These are phyloP conservation scores for Candida insectorum DNA, from an alignment of 805 yeast genomes.

Conservation along the genomic window DNA sequence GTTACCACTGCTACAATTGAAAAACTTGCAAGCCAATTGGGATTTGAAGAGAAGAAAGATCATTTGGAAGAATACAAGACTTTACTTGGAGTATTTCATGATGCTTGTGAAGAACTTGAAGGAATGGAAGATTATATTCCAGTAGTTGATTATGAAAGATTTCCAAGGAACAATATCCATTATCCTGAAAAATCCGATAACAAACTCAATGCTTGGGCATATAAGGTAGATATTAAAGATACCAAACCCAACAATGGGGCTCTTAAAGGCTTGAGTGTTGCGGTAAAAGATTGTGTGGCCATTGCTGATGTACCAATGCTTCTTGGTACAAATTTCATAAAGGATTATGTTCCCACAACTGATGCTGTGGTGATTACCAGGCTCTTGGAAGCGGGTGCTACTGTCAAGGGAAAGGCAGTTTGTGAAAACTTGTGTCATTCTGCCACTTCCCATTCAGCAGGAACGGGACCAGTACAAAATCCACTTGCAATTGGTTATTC, in stretches of 20 bases:
- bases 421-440: conserved; percentile 35
- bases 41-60: conserved; percentile 15
- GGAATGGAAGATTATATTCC: conserved; percentile 28
- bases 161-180: conserved; percentile 26
- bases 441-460: conserved; percentile 29
- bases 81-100: conserved; percentile 23
- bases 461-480: conserved; percentile 16
- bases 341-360: conserved; percentile 27
- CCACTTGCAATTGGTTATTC: conserved; percentile 10
- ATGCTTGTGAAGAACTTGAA: conserved; percentile 18
- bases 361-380: conserved; percentile 37
- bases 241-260: conserved; percentile 12
- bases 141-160: conserved; percentile 23
- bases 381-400: conserved; percentile 31
- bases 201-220: conserved; percentile 31
- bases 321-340: conserved; percentile 31
- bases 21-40: conserved; percentile 19
- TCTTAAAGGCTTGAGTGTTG: conserved; percentile 24
- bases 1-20: conserved; percentile 19
- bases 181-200: conserved; percentile 19
- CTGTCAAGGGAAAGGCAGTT: conserved; percentile 28
- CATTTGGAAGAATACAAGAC: conserved; percentile 21
- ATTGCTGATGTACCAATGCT: conserved; percentile 33
- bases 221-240: conserved; percentile 22
- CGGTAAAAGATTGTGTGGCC: conserved; percentile 32